Conservation (phyloP, 345 rosid species). For the Firmiana major region DNA sequence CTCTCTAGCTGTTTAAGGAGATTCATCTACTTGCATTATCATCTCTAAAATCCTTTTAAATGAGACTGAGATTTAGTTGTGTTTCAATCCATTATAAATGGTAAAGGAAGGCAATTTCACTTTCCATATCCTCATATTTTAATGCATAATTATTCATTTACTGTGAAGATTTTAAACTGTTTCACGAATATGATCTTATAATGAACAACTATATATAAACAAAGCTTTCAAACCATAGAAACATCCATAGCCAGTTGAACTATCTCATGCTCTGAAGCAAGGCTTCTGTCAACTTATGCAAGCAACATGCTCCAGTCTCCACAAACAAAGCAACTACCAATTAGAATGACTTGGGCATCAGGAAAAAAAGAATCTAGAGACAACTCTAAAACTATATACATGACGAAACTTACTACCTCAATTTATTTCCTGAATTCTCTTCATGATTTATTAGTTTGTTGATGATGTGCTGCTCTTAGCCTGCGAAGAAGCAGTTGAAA, state of each 20-base stretch:
- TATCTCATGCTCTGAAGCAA: background rate
- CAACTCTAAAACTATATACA: background rate
- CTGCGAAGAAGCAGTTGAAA: slow-evolving; percentile 26
- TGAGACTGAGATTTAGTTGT: background rate
- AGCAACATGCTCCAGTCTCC: background rate
- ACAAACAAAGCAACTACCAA: background rate
- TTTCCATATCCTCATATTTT: background rate
- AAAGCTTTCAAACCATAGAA: background rate
- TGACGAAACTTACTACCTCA: background rate
- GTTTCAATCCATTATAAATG: background rate
- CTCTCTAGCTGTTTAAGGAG: background rate
- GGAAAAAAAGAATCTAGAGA: background rate
- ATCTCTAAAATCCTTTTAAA: background rate
- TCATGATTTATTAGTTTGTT: background rate
- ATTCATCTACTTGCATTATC: background rate
- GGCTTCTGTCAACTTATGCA: background rate
- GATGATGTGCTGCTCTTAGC: slow-evolving; percentile 15
- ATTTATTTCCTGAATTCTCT: background rate
- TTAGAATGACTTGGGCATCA: background rate
- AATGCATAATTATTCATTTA: background rate
- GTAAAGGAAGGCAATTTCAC: background rate
- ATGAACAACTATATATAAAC: background rate
- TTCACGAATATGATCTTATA: background rate
- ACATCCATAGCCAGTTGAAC: background rate
- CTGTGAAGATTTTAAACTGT: background rate